Evolutionary conservation across 2,329 filamentous ascomycete species (phyloP), one percentile per base, ranked within the genome.

Genomic region (Colletotrichum sp.): DNA sequence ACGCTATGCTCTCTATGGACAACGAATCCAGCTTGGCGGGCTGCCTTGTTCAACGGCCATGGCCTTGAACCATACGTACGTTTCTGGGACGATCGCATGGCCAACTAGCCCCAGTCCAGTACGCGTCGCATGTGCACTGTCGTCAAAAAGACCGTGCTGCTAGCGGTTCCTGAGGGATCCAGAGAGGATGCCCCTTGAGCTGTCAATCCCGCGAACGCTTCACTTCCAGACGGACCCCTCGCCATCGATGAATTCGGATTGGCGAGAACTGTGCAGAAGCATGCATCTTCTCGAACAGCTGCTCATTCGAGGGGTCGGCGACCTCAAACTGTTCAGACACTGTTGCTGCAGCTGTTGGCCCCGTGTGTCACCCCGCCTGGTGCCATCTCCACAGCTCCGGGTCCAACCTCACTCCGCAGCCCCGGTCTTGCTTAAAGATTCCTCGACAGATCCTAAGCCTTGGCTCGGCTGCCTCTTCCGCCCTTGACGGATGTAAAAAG

Each of bases 401-500:
- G 60, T 44, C 68, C 60, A 64, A 68, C 44, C 52, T 66, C 68
- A 57, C 28, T 73, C 68, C 44, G 60, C 60, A 57, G 68, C 68
- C 72, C 60, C 62, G n/a, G 60, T 72, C 44, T 62, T 64, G 63
- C 39, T 28, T 30, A 44, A 26, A 67, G 36, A 66, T 44, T 21
- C 24, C 24, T 59, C 60, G 30, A 66, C 44, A 60, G 24, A 66
- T 63, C 18, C 30, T 34, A 28, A 72, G 30, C 21, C 62, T 72
- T 72, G 68, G 60, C 72, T 62, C 62, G 62, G 52, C 72, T 24
- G n/a, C 44, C 62, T 64, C 34, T 72, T 28, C 62, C 52, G 68
- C 62, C 30, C n/a, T 16, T n/a, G 28, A 28, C 34, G 49, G 36
- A 62, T 36, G 36, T 24, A 60, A 59, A 70, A 24, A 30, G 21